Percentiles rank a stretch among this genome's conserved stretches.
Evolutionary conservation across 495 filamentous ascomycete genomes (phyloP).

Genomic region (Talaromyces ruber): DNA sequence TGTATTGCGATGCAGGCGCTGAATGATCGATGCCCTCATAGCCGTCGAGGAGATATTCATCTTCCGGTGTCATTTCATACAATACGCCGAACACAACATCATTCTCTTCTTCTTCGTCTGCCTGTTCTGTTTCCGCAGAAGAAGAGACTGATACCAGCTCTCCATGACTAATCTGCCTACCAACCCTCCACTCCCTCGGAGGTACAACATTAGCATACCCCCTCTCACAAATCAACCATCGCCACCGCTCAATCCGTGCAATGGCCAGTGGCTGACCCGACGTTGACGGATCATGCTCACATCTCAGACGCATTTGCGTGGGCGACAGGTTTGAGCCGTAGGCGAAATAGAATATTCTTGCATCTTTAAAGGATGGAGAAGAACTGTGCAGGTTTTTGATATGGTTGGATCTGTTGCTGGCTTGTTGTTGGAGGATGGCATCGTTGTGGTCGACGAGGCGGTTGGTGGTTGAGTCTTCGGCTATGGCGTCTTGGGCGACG

Average conservation of each 20-base stretch:
- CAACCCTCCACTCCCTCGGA: slow-evolving; percentile 18
- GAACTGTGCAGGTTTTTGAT: not conserved
- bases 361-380: not conserved
- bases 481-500: slow-evolving; percentile 4
- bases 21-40: slow-evolving; percentile 33
- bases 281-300: slow-evolving; percentile 39
- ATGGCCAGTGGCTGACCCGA: slow-evolving; percentile 40
- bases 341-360: slow-evolving; percentile 52
- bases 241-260: slow-evolving; percentile 41
- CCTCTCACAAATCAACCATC: slow-evolving; percentile 57
- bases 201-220: slow-evolving; percentile 65
- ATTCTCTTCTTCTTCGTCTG: slow-evolving; percentile 5
- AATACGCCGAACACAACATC: slow-evolving; percentile 51
- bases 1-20: slow-evolving; percentile 8
- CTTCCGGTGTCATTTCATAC: slow-evolving; percentile 40
- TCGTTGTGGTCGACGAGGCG: not conserved
- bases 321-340: slow-evolving; percentile 67
- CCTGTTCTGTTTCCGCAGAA: not conserved
- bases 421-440: slow-evolving; percentile 3
- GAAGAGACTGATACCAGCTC: slow-evolving; percentile 13
- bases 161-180: slow-evolving; percentile 12
- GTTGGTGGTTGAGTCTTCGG: slow-evolving; percentile 6
- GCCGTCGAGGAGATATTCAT: slow-evolving; percentile 30
- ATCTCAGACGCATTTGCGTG: slow-evolving; percentile 57
- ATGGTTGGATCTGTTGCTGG: not conserved